Evolutionary conservation across 1,139 yeast genomes (phyloP), one percentile per base, ranked within the genome.

Genomic region (Pichia sp.): DNA sequence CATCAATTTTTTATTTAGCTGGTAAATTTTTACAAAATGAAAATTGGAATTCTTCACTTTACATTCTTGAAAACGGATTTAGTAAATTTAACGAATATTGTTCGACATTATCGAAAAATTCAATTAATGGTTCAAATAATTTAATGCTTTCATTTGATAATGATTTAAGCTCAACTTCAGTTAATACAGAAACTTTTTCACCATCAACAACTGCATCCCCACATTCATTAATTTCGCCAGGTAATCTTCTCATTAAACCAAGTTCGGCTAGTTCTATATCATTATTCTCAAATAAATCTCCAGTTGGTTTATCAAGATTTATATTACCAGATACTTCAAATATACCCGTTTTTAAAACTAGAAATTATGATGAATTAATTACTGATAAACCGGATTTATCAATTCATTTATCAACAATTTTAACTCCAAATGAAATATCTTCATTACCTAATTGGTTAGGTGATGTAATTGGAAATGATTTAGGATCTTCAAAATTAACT

Each of bases 21-120:
- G 63, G 65, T 47, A 81, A 81, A 59, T 70, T 81, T 47, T 56
- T 68, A 25, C 66, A 68, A 37, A 56, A 67, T 22, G 54, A 66
- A 10, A 55, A 57, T 6, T 68, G 69, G 62, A 57, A 62, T 12
- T 64, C 70, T 4, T 58, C 65, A 2, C 55, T 71, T 4, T 65
- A 56, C 48, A 59, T 67, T 38, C 52, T 69, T 22, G 60, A 62
- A 47, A 64, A 64, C n/a, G 68, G 71, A 0, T 65, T 69, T 45
- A 53, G 55, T 3, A 60, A 60, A 6, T 66, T 73, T 45, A 53
- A 55, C 20, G 52, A 51, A 2, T 40, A 43, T 3, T 32, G 22
- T 12, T 10, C 27, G 9, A 7, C 52, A 44, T 61, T 67, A 4
- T 49, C 22, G 23, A 25, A 12, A 30, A 16, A 22, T 20, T 16